phyloP scores from a whole-genome alignment of 2,329 filamentous ascomycete species.

The Bipolaris sorokiniana region DNA sequence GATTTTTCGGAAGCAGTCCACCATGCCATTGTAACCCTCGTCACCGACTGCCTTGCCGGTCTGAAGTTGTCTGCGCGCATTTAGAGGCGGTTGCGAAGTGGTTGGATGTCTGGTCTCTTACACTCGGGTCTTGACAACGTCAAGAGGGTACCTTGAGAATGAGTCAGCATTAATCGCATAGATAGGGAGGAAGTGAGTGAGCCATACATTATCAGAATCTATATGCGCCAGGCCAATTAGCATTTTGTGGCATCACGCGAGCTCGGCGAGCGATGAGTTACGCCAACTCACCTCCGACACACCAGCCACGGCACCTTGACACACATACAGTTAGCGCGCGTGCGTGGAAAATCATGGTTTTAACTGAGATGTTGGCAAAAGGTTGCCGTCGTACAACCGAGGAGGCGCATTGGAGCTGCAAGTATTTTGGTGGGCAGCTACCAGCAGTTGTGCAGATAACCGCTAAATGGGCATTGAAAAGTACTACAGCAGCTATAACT shows the following conservation, averaged over 20 bases:
- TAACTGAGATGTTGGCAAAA: neutral
- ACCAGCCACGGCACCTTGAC: conserved; percentile 84
- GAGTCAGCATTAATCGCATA: neutral
- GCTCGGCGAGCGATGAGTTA: conserved; percentile 8
- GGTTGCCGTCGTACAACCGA: neutral
- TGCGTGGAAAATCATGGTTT: conserved; percentile 4
- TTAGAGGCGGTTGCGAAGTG: conserved; percentile 27
- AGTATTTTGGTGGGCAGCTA: conserved; percentile 6
- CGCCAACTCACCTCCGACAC: conserved; percentile 82
- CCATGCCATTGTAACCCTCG: conserved; percentile 93
- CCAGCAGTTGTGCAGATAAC: conserved; percentile 9
- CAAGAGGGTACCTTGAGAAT: conserved; percentile 86
- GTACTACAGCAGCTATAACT: conserved; percentile 47
- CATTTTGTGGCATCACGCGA: conserved; percentile 18
- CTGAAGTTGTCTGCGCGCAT: conserved; percentile 76
- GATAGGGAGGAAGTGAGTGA: neutral
- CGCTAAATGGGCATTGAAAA: conserved; percentile 29
- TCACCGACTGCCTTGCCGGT: conserved; percentile 73
- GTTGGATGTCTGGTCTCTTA: conserved; percentile 56
- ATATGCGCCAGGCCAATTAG: conserved; percentile 40
- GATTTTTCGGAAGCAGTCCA: conserved; percentile 98
- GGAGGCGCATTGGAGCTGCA: conserved; percentile 5
- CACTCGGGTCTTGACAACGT: conserved; percentile 98
- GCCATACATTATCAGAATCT: conserved; percentile 85
- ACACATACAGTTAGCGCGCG: conserved; percentile 37